A percentile compares a stretch with the other conserved stretches of the same genome.
These are phyloP conservation scores for Gastrolobium villosum DNA, from an alignment of 306 rosid species.

Conservation along the genomic window DNA sequence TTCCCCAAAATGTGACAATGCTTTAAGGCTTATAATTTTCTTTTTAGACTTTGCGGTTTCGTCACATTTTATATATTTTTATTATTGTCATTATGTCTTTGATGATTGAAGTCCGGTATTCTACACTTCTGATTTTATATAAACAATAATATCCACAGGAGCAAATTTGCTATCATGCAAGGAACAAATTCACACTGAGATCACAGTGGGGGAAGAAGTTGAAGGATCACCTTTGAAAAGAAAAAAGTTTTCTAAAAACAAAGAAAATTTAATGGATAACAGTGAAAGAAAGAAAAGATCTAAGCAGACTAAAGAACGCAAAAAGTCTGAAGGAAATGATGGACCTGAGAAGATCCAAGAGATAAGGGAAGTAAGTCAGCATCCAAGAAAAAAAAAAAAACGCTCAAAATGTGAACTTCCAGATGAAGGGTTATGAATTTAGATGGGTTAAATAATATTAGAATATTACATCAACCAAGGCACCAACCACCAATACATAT, in stretches of 20 bases:
- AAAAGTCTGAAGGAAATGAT: slow-evolving; percentile 49
- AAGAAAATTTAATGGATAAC: slow-evolving; percentile 32
- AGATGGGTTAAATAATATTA: not conserved
- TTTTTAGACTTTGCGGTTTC: not conserved
- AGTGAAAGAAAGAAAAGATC: slow-evolving; percentile 55
- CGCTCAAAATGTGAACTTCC: slow-evolving; percentile 42
- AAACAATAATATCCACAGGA: slow-evolving; percentile 50
- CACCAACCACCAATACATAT: too few relatives aligned
- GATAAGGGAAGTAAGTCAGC: slow-evolving; percentile 51
- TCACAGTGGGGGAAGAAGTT: slow-evolving; percentile 45
- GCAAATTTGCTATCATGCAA: slow-evolving; percentile 42
- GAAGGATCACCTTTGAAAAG: slow-evolving; percentile 59
- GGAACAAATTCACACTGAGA: slow-evolving; percentile 48
- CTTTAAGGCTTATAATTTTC: not conserved
- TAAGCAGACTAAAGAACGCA: slow-evolving; percentile 52
- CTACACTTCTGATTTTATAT: slow-evolving; percentile 36
- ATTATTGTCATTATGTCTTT: not conserved
- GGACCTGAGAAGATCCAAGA: slow-evolving; percentile 40
- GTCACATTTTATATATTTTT: not conserved
- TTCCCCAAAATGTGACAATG: not conserved
- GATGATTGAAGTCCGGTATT: slow-evolving; percentile 6
- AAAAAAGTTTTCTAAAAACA: slow-evolving; percentile 56
- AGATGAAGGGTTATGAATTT: slow-evolving; percentile 48
- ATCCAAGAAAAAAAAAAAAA: slow-evolving; percentile 61
- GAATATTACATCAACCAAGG: too few relatives aligned